Evolutionary conservation across 768 basidiomycete genomes (phyloP).

Genomic region (Mycena floridula): DNA sequence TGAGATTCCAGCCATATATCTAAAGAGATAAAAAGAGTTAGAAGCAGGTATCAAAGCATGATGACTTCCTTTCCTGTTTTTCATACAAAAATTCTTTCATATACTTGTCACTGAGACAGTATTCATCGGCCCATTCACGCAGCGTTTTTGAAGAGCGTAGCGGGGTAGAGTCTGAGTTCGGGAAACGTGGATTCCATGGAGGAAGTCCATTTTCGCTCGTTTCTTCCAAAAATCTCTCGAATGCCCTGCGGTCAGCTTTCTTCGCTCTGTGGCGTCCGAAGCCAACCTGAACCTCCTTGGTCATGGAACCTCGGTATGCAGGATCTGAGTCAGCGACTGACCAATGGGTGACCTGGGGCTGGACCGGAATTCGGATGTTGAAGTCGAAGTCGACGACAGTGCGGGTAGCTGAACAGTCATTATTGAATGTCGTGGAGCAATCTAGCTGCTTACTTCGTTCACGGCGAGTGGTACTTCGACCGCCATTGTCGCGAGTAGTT

Average conservation of each 20-base stretch:
- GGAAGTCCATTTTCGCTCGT: conserved; percentile 43
- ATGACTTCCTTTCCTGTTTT: no score
- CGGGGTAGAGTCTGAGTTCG: conserved; percentile 2
- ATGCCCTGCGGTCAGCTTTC: conserved; percentile 34
- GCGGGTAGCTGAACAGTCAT: no score
- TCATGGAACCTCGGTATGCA: conserved; percentile 59
- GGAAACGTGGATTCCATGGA: conserved; percentile 31
- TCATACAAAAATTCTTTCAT: conserved; percentile 54
- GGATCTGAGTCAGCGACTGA: conserved; percentile 57
- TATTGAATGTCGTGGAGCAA: no score
- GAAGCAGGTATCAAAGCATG: no score
- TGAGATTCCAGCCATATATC: conserved; percentile 44
- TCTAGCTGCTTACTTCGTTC: no score
- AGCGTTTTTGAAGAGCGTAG: conserved; percentile 24
- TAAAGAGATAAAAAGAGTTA: no score
- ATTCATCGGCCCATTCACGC: conserved; percentile 57
- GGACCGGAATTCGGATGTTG: conserved; percentile 42
- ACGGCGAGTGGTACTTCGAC: conserved; percentile 25
- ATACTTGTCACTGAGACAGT: conserved; percentile 42
- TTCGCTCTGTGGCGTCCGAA: conserved; percentile 32
- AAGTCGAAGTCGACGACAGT: conserved; percentile 68
- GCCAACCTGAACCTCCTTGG: conserved; percentile 43
- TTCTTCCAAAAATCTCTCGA: conserved; percentile 38
- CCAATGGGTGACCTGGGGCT: conserved; percentile 40
- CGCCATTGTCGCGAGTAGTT: conserved; percentile 25